phyloP scores from a whole-genome alignment of 176 grass and related monocot species.

The Microstegium vimineum region DNA sequence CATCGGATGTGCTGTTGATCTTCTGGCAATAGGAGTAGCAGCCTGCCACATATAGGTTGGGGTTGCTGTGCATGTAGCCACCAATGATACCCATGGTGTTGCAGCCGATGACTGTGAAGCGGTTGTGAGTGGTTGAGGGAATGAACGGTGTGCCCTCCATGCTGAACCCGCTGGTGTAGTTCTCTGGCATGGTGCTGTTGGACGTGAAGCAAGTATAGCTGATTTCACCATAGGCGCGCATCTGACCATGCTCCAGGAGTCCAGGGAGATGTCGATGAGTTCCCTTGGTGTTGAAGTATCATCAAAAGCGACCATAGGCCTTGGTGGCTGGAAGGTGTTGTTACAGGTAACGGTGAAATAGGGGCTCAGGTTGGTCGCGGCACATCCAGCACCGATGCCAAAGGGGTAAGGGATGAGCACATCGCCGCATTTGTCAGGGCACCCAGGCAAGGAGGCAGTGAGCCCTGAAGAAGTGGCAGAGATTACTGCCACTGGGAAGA shows the following conservation, averaged over 20 bases:
- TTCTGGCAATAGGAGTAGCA: background rate
- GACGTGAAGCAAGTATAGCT: constrained; percentile 31
- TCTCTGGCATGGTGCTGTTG: background rate
- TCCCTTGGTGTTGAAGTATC: background rate
- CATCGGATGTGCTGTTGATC: background rate
- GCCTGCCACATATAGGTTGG: background rate
- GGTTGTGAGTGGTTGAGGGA: constrained; percentile 1
- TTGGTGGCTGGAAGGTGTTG: constrained; percentile 1
- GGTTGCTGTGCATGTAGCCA: background rate
- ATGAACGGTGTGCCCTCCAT: background rate
- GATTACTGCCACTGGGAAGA: background rate
- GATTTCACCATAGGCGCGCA: background rate
- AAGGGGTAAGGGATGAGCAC: constrained; percentile 25
- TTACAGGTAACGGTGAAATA: constrained; percentile 24
- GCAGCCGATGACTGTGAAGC: background rate
- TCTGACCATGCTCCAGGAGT: constrained; percentile 13
- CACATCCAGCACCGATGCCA: background rate
- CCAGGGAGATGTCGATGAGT: constrained; percentile 18
- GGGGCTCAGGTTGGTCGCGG: background rate
- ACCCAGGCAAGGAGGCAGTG: background rate
- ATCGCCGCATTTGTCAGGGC: constrained; percentile 19
- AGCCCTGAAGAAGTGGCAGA: background rate
- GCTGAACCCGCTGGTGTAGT: background rate
- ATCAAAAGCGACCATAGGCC: background rate
- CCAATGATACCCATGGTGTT: background rate